Percentiles rank a stretch among this genome's conserved stretches.
Conservation (phyloP, 805 yeast species). For the Wickerhamomyces ciferrii region DNA sequence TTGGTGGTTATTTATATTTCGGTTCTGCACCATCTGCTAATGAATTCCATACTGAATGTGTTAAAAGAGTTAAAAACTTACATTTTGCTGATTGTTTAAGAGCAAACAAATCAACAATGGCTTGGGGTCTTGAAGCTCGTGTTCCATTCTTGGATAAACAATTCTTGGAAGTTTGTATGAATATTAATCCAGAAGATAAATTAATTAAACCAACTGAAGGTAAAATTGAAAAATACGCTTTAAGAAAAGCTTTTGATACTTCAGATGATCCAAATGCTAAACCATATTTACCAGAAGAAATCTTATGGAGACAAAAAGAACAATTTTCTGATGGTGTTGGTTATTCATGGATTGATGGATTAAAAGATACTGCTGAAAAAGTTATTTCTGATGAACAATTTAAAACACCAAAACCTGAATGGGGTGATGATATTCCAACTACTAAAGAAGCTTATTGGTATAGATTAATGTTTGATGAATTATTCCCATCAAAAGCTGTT, state of each 20-base stretch:
- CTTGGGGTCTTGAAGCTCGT: slow-evolving; percentile 99
- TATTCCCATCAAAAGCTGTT: slow-evolving; percentile 88
- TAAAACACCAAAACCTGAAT: slow-evolving; percentile 85
- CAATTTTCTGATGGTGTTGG: slow-evolving; percentile 99
- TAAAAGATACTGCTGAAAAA: slow-evolving; percentile 91
- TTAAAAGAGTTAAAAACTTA: slow-evolving; percentile 93
- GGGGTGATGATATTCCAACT: slow-evolving; percentile 94
- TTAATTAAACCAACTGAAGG: slow-evolving; percentile 68
- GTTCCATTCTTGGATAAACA: slow-evolving; percentile 97
- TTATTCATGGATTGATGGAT: slow-evolving; percentile 97
- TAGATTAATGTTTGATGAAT: slow-evolving; percentile 91
- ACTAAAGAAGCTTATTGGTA: slow-evolving; percentile 99
- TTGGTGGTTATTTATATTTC: slow-evolving; percentile 97
- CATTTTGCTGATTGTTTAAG: slow-evolving; percentile 96
- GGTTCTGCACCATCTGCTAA: slow-evolving; percentile 92
- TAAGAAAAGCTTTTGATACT: slow-evolving; percentile 97
- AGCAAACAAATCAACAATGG: slow-evolving; percentile 99
- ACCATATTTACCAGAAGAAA: slow-evolving; percentile 94
- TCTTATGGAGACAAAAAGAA: slow-evolving; percentile 99
- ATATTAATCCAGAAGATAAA: slow-evolving; percentile 91
- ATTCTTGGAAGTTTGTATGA: slow-evolving; percentile 89
- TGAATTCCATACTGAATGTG: slow-evolving; percentile 95
- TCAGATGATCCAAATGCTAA: slow-evolving; percentile 67
- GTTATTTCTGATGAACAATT: slow-evolving; percentile 86
- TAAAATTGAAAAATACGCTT: slow-evolving; percentile 87